These are phyloP conservation scores for Tinospora cordifolia DNA, from an alignment of 164 flowering plant species.

Conservation along the genomic window DNA sequence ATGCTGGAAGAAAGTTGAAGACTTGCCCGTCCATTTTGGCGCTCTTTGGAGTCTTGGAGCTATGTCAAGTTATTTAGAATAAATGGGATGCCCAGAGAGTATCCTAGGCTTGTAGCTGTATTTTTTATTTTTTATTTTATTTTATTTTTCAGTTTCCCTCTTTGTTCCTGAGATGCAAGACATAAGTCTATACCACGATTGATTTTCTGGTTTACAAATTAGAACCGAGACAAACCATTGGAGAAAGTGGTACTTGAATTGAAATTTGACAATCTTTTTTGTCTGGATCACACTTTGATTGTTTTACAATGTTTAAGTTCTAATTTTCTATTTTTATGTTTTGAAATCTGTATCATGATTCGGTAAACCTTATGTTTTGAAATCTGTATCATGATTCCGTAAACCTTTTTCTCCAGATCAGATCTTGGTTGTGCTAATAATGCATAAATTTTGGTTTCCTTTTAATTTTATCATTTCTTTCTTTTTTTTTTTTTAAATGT, in stretches of 20 bases:
- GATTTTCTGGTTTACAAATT: neutral
- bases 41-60: neutral
- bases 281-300: neutral
- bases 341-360: neutral
- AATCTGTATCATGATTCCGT: neutral
- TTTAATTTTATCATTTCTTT: too few species aligned
- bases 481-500: neutral
- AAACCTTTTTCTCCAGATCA: neutral
- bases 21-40: too few species aligned
- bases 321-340: neutral
- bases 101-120: too few species aligned
- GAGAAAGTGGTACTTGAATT: neutral
- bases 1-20: too few species aligned
- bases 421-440: neutral
- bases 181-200: too few species aligned
- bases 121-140: neutral
- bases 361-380: neutral
- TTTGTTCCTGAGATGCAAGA: neutral
- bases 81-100: neutral
- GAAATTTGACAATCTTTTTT: neutral
- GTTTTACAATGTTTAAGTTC: neutral
- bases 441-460: neutral
- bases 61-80: neutral
- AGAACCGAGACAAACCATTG: neutral
- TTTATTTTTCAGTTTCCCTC: too few species aligned